Evolutionary conservation across 1,284 basidiomycete genomes (phyloP), one percentile per base, ranked within the genome.

Genomic region (Cystobasidium sp.): DNA sequence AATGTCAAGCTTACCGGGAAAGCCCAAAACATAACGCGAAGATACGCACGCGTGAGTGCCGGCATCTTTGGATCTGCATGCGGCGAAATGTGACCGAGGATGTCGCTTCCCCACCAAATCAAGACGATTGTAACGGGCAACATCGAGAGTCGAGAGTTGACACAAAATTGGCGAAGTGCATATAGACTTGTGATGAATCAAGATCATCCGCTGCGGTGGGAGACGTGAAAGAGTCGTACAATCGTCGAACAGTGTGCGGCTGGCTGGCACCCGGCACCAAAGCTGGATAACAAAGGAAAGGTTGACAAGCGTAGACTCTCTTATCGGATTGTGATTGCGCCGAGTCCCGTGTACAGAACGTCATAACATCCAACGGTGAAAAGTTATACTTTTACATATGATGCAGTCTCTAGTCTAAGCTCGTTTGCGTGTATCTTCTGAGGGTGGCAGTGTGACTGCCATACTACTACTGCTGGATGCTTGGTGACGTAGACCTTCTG

Each of bases 1-100:
- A 24, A 3, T 6, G 18, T 5, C 2, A 16, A 10, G 22, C 68
- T 69, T 51, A 69, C 94, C 12, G 95, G 95, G 31, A 98, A 85
- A 66, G 93, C 93, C 10, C 94, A 82, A 0, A 88, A 88, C 8
- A 92, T 85, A 84, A 88, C 92, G 64, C 86, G 49, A 96, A 86
- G 81, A 94, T 81, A 67, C 12, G 43, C 5, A 6, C n/a, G 12
- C 6, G 68, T 56, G 31, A 71, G 20, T 12, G n/a, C 20, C 16
- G 41, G 22, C 58, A 71, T 61, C 46, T 71, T 44, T 41, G 16
- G 24, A 14, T 71, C 68, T 14, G 68, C 52, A n/a, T 71, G 20
- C 31, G 68, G 68, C 22, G 44, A 47, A 6, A 71, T 12, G 31
- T 20, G 1, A 1, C 9, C 12, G 9, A 71, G 24, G 10, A 71